Percentiles rank a stretch among this genome's conserved stretches.
Evolutionary conservation across 306 rosid species (phyloP).

Genomic region (Canavalia ensiformis): DNA sequence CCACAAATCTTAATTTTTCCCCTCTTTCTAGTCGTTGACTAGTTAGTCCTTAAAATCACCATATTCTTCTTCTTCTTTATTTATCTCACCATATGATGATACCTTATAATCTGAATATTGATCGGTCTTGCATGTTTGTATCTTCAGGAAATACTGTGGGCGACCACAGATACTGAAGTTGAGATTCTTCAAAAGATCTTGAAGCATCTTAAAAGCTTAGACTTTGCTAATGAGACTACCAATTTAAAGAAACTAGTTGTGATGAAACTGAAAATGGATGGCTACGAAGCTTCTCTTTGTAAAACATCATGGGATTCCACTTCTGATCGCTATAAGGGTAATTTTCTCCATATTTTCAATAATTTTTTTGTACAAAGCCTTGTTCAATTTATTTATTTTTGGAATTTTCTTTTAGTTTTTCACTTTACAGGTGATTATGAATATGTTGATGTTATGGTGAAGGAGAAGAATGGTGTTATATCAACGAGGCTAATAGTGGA

Average conservation of each 20-base stretch:
- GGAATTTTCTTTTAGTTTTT: not conserved
- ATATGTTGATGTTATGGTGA: constrained; percentile 56
- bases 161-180: constrained; percentile 42
- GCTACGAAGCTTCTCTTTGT: constrained; percentile 60
- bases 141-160: constrained; percentile 48
- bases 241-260: constrained; percentile 51
- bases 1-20: no score
- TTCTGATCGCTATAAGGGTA: constrained; percentile 41
- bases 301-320: constrained; percentile 56
- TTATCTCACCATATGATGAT: no score
- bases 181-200: constrained; percentile 50
- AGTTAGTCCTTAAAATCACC: no score
- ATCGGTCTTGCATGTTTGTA: not conserved
- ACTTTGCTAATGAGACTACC: not conserved
- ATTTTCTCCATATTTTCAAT: not conserved
- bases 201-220: constrained; percentile 37
- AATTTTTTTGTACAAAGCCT: not conserved
- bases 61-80: not conserved
- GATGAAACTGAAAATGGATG: constrained; percentile 53
- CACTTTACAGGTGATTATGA: constrained; percentile 55
- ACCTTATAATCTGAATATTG: not conserved
- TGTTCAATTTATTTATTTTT: not conserved
- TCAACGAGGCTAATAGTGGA: constrained; percentile 60
- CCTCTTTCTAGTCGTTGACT: no score
- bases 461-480: not conserved